Percentiles rank a stretch among this genome's conserved stretches.
phyloP scores from a whole-genome alignment of 1,284 basidiomycete genomes.

The Ganoderma sinense region DNA sequence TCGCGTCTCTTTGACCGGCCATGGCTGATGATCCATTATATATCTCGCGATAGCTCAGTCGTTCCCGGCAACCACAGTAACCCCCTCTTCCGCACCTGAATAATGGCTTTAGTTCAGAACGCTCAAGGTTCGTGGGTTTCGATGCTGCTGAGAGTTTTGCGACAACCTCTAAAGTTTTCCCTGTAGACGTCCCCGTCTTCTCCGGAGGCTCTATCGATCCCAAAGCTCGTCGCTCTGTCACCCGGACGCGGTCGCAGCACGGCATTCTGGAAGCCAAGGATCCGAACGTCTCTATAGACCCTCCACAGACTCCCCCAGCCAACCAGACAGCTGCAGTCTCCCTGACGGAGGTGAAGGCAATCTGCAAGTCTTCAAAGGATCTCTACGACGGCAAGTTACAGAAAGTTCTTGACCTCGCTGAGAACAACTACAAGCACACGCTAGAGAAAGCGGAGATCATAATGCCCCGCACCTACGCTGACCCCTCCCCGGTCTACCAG shows the following conservation, averaged over 20 bases:
- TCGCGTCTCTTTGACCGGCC: neutral
- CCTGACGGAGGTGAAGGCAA: neutral
- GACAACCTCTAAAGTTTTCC: neutral
- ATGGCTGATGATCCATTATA: neutral
- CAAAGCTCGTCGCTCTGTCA: neutral
- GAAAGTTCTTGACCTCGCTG: neutral
- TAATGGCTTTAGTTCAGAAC: neutral
- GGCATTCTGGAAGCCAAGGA: neutral
- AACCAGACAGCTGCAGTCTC: neutral
- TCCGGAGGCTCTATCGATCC: neutral
- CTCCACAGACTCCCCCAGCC: neutral
- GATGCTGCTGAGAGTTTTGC: neutral
- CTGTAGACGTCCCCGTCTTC: neutral
- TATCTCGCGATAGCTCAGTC: neutral
- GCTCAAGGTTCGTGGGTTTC: neutral
- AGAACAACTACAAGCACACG: neutral
- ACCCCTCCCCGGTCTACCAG: constrained; percentile 1
- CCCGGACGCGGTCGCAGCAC: neutral
- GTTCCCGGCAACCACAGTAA: neutral
- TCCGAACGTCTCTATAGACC: neutral
- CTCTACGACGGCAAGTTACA: neutral
- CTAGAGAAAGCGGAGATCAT: neutral
- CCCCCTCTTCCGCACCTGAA: neutral
- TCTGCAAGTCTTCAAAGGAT: neutral
- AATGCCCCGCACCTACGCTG: neutral